phyloP scores from a whole-genome alignment of 352 stramenopile genomes.

The Globisporangium apiculatum region DNA sequence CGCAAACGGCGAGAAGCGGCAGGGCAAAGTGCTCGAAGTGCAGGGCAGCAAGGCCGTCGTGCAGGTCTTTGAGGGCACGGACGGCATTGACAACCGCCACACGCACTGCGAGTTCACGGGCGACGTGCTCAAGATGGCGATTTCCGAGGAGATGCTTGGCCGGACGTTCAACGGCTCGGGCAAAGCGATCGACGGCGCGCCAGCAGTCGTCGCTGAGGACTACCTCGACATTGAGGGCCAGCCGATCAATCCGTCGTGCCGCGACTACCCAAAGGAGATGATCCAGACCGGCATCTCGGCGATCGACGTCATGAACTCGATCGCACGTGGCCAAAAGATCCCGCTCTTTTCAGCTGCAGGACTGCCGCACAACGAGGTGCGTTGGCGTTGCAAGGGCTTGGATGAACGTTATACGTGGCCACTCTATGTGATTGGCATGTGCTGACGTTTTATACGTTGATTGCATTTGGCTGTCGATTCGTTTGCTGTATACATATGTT shows the following conservation, averaged over 20 bases:
- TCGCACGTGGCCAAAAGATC: slow-evolving; percentile 99
- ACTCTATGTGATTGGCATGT: too few species aligned
- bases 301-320: slow-evolving; percentile 99
- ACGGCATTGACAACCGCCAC: slow-evolving; percentile 98
- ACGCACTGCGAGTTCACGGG: slow-evolving; percentile 98
- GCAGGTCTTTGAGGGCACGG: slow-evolving; percentile 98
- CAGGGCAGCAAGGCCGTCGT: slow-evolving; percentile 94
- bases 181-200: slow-evolving; percentile 97
- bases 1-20: slow-evolving; percentile 92
- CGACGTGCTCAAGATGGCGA: slow-evolving; percentile 98
- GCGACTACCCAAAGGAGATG: slow-evolving; percentile 99
- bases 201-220: slow-evolving; percentile 96
- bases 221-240: slow-evolving; percentile 99
- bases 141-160: slow-evolving; percentile 98
- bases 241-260: slow-evolving; percentile 98
- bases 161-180: slow-evolving; percentile 97
- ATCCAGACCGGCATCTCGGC: slow-evolving; percentile 99
- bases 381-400: neutral
- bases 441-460: too few species aligned
- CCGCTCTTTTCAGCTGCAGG: slow-evolving; percentile 98
- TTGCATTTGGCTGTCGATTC: too few species aligned
- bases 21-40: slow-evolving; percentile 95
- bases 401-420: neutral
- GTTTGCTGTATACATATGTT: too few species aligned
- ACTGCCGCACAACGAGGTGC: slow-evolving; percentile 96